Percentiles rank a stretch among this genome's conserved stretches.
Conservation (phyloP, 306 rosid genomes). For the Trichosanthes truncata region DNA sequence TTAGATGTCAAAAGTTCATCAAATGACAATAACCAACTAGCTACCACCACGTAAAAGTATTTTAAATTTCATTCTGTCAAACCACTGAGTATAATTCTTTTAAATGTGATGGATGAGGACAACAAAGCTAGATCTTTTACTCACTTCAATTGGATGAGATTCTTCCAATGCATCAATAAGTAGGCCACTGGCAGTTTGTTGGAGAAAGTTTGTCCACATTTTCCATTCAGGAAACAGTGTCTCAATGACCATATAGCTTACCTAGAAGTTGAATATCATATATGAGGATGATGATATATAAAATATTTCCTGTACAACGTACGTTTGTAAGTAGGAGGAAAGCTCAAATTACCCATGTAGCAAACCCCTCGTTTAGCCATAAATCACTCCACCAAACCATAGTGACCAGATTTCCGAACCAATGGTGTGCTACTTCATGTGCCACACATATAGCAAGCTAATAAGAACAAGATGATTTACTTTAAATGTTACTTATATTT, state of each 20-base stretch:
- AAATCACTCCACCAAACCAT: conserved; percentile 74
- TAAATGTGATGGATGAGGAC: not conserved
- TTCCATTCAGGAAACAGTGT: conserved; percentile 58
- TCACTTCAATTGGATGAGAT: conserved; percentile 60
- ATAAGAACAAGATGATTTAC: not conserved
- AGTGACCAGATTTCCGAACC: conserved; percentile 73
- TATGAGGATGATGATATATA: not conserved
- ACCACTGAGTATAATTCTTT: not conserved
- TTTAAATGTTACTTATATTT: not conserved
- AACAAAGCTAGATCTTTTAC: not conserved
- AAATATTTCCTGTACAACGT: not conserved
- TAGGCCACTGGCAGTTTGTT: conserved; percentile 27
- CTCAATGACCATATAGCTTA: conserved; percentile 52
- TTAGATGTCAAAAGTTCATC: not conserved
- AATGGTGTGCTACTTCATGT: conserved; percentile 62
- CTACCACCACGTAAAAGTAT: not conserved
- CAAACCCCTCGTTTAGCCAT: conserved; percentile 73
- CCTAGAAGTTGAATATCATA: conserved; percentile 23
- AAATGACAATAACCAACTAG: not conserved
- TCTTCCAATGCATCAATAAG: conserved; percentile 41
- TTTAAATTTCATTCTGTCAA: not conserved
- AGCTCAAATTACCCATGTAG: conserved; percentile 41
- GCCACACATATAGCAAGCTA: conserved; percentile 37
- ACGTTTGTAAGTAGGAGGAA: not conserved
- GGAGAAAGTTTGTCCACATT: conserved; percentile 52